Base-by-base conservation (phyloP, 495 filamentous ascomycete genomes). In the Xylaria cubensis region DNA sequence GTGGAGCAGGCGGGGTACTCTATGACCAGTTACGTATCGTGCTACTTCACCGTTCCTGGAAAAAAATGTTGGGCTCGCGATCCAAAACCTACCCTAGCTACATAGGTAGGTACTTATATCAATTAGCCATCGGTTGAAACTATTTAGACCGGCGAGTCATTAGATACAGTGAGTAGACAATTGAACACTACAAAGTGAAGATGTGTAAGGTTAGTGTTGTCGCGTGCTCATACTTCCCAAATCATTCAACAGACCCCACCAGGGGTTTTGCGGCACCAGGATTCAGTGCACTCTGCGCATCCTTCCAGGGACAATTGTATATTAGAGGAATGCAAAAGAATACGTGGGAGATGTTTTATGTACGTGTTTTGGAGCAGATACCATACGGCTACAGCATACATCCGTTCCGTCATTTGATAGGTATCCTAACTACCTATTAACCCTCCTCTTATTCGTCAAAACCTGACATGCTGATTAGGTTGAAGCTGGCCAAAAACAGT, bases 41-140 rank as follows among this genome's bases (percentile, higher is more conserved):
- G 7, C 6, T 17, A 15, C 53, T 50, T 69, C 48, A 50, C 53
- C 41, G 55, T 42, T 21, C 44, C 59, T 32, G 29, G 42, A 64
- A 71, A 71, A 71, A 59, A 64, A 59, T n/a, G 39, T 42, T 51
- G 58, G 2, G 44, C 44, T 67, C 36, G 17, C 29, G 36, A 42
- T 67, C 7, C 5, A 63, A 21, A 64, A 36, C 4, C 36, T 62
- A n/a, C 13, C 32, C 29, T 29, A 29, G 26, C 26, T 29, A n/a
- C 8, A 1, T 41, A 12, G 39, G 39, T 41, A 7, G n/a, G n/a
- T n/a, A n/a, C n/a, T 29, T 34, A 19, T 24, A 29, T 59, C 55
- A 21, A 39, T 29, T 61, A 39, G 32, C 10, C 58, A 19, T 21
- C 32, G 15, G 17, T 61, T 4, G 8, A 55, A 15, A 55, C 12